Conservation (phyloP, 495 filamentous ascomycete species). For the Hyaloscypha hepaticicola region DNA sequence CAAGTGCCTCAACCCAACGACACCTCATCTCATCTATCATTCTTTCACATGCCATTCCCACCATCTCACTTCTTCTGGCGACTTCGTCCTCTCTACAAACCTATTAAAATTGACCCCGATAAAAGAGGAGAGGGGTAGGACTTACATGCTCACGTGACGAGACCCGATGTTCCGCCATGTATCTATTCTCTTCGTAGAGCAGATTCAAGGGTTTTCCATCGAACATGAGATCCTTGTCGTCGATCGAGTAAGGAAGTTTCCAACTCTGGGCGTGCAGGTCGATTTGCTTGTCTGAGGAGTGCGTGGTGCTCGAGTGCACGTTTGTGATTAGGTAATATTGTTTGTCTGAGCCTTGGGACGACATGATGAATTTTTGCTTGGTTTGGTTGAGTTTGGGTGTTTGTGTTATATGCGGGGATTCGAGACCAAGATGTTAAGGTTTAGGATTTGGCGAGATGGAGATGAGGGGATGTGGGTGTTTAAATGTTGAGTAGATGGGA, state of each 20-base stretch:
- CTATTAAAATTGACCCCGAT: neutral
- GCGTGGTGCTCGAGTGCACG: slow-evolving; percentile 13
- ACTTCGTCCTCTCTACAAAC: slow-evolving; percentile 11
- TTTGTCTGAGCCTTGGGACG: neutral
- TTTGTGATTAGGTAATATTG: slow-evolving; percentile 29
- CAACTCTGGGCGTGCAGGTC: slow-evolving; percentile 34
- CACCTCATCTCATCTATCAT: neutral
- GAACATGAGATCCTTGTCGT: slow-evolving; percentile 57
- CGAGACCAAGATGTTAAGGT: too few relatives aligned
- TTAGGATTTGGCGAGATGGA: neutral
- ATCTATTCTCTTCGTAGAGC: slow-evolving; percentile 55
- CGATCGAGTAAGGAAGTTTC: slow-evolving; percentile 53
- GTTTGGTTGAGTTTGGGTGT: neutral
- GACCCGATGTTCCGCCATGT: slow-evolving; percentile 21
- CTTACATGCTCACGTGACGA: slow-evolving; percentile 13
- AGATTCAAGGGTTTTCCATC: slow-evolving; percentile 54
- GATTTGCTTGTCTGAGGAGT: slow-evolving; percentile 8
- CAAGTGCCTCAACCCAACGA: too few relatives aligned
- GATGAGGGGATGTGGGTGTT: neutral
- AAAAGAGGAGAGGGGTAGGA: neutral
- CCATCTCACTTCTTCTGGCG: slow-evolving; percentile 12
- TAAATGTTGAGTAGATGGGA: neutral
- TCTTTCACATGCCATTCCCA: neutral
- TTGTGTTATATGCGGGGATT: neutral
- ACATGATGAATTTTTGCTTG: slow-evolving; percentile 1